A percentile compares a stretch with the other conserved stretches of the same genome.
Conservation (phyloP, 305 asterid species). For the Fraxinus ornus region DNA sequence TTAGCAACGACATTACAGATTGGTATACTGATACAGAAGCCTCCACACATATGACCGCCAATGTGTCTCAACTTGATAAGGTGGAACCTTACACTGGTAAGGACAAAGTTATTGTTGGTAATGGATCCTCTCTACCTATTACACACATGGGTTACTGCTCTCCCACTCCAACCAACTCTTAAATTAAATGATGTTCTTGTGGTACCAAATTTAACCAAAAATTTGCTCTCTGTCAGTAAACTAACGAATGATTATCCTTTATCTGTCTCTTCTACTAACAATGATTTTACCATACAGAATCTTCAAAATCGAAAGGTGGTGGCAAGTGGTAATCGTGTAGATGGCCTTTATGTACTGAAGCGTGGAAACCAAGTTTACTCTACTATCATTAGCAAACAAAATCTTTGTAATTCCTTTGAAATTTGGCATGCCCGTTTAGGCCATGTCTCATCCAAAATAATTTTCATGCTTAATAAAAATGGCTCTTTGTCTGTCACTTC, state of each 20-base stretch:
- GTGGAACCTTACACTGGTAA: neutral
- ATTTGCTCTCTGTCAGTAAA: slow-evolving; percentile 7
- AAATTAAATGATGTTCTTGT: neutral
- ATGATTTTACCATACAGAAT: too few relatives aligned
- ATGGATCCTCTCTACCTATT: slow-evolving; percentile 10
- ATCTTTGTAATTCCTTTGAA: neutral
- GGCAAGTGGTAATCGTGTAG: neutral
- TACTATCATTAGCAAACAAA: neutral
- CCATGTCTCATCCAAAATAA: neutral
- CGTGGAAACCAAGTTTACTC: neutral
- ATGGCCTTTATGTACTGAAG: slow-evolving; percentile 16
- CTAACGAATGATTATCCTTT: slow-evolving; percentile 1
- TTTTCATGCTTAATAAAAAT: slow-evolving; percentile 10
- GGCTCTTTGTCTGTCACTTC: neutral
- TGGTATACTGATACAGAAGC: slow-evolving; percentile 9
- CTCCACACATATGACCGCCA: slow-evolving; percentile 12
- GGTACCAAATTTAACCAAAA: neutral
- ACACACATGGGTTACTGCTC: slow-evolving; percentile 4
- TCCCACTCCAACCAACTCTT: neutral
- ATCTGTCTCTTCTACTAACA: too few relatives aligned
- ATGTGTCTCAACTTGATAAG: neutral
- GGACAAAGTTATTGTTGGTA: slow-evolving; percentile 14
- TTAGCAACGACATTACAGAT: neutral
- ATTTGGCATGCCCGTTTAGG: slow-evolving; percentile 17
- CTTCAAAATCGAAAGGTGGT: too few relatives aligned